Base-by-base conservation (phyloP, 176 grass and related monocot species). In the Musa troglodytarum region DNA sequence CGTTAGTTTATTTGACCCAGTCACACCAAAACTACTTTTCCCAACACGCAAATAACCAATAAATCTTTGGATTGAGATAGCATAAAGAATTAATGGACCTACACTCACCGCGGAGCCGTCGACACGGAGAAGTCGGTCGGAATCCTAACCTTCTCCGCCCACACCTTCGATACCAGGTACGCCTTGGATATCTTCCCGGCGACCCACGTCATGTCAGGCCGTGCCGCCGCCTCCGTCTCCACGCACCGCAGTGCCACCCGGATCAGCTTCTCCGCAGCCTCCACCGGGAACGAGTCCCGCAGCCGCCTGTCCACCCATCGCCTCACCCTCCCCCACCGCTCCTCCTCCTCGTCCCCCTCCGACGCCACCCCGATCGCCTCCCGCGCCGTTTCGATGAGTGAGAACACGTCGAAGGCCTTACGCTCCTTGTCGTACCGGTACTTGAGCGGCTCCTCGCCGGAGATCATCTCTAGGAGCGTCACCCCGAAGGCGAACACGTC, bases 131-230 rank as follows among this genome's bases (percentile, higher is more conserved):
- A 43, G 34, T 43, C 82, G 9, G 85, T 78, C 0, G 74, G 85
- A 52, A 76, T 22, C 50, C 72, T 81, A 51, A 93, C 25, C 59
- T 63, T 85, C 19, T 82, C 79, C 50, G 54, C 65, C 87, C 90
- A 93, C 13, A 68, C 72, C 11, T 74, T 69, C 0, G 87, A 85
- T 11, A 87, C 82, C 0, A 93, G 53, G 65, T 85, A 87, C 6
- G 87, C 49, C 74, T 85, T 87, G 4, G 90, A 89, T 9, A 90
- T 65, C 69, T 90, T 89, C 1, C 87, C 87, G 1, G 87, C 85
- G n/a, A 83, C 87, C 85, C 85, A 87, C 59, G 80, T 72, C 74
- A 43, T 43, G 34, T 43, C 34, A 43, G 34, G 34, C 34, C 34
- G 34, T 4, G 34, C 34, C 34, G 34, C 34, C 34, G 34, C 34